Evolutionary conservation across 208 protist species (phyloP).

Genomic region (Trypanosoma scelopori): DNA sequence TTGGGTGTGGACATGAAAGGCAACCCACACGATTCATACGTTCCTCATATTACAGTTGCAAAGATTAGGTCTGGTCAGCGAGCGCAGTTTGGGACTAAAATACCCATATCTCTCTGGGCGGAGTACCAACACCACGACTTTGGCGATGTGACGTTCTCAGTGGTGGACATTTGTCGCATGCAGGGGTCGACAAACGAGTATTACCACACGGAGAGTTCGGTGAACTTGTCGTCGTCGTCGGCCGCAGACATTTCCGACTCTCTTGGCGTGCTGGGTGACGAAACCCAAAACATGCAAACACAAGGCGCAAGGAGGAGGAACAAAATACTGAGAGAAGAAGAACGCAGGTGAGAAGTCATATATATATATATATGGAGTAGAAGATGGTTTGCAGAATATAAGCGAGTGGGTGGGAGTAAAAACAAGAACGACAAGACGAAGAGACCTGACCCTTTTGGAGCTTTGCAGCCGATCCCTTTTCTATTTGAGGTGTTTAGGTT

Average conservation of each 20-base stretch:
- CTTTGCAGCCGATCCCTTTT: conserved; percentile 16
- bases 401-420: background rate
- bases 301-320: too few species aligned
- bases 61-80: conserved; percentile 69
- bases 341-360: too few species aligned
- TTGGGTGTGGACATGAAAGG: conserved; percentile 82
- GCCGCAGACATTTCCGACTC: background rate
- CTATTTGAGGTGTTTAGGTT: conserved; percentile 9
- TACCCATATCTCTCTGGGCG: conserved; percentile 65
- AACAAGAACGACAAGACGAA: background rate
- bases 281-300: too few species aligned
- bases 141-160: conserved; percentile 77
- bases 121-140: conserved; percentile 81
- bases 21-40: conserved; percentile 88
- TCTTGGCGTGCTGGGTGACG: background rate
- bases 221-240: conserved; percentile 29
- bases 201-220: conserved; percentile 57
- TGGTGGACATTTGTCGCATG: conserved; percentile 79
- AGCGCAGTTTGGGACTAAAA: conserved; percentile 43
- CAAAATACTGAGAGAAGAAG: background rate
- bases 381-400: background rate
- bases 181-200: conserved; percentile 57
- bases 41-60: conserved; percentile 85
- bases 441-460: conserved; percentile 11
- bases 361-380: too few species aligned